Percentiles rank a stretch among this genome's conserved stretches.
Evolutionary conservation across 495 filamentous ascomycete species (phyloP).

Genomic region (Hypoxylon trugodes): DNA sequence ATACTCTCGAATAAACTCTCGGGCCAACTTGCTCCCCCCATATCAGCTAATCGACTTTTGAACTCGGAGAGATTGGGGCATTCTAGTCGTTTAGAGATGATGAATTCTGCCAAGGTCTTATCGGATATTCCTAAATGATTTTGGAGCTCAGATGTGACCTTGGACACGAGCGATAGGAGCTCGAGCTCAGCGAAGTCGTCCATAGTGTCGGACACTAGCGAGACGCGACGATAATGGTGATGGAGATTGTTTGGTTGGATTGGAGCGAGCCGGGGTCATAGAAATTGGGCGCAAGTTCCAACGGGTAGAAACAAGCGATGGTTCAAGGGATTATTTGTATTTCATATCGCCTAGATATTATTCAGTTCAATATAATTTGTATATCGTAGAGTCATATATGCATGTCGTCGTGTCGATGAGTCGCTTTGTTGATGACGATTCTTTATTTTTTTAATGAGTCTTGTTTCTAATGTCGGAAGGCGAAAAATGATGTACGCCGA

Average conservation of each 20-base stretch:
- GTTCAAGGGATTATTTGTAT: constrained; percentile 11
- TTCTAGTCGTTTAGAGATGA: constrained; percentile 88
- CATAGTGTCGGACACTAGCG: constrained; percentile 62
- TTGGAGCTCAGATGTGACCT: constrained; percentile 90
- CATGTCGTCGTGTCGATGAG: not conserved
- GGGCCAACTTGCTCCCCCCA: constrained; percentile 87
- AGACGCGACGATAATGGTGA: no score
- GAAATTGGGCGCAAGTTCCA: constrained; percentile 11
- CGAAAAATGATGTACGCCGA: not conserved
- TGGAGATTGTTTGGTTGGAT: not conserved
- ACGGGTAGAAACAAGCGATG: constrained; percentile 23
- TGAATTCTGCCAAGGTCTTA: constrained; percentile 93
- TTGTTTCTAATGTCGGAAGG: not conserved
- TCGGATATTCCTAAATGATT: constrained; percentile 94
- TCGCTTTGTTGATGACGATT: not conserved
- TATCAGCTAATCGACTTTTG: constrained; percentile 70
- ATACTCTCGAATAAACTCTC: constrained; percentile 89
- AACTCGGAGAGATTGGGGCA: constrained; percentile 73
- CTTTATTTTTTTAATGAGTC: not conserved
- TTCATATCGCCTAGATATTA: constrained; percentile 16
- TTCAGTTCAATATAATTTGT: not conserved
- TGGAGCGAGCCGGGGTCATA: not conserved
- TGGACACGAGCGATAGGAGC: constrained; percentile 90
- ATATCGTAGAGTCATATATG: not conserved
- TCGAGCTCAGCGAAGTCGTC: constrained; percentile 91